These are phyloP conservation scores for Besnoitia besnoiti DNA, from an alignment of 169 alveolate species.

Conservation along the genomic window DNA sequence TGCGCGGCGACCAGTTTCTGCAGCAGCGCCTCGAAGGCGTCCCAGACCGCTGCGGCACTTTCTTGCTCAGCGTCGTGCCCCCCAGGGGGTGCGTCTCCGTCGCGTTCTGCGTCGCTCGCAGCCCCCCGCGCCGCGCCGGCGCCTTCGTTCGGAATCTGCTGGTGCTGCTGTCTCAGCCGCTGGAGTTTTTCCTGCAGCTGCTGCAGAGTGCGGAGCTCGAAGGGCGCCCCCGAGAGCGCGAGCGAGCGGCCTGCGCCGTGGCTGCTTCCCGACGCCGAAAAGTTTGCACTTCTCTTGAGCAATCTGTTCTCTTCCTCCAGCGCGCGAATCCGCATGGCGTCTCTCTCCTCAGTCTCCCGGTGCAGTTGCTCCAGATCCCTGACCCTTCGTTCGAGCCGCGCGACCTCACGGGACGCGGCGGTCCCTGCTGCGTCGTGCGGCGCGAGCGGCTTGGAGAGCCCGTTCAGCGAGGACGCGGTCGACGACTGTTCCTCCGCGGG, in stretches of 20 bases:
- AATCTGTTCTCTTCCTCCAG: conserved; percentile 18
- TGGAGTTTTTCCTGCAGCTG: conserved; percentile 21
- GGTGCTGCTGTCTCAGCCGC: conserved; percentile 3
- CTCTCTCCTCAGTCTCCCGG: not conserved
- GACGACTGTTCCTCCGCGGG: not conserved
- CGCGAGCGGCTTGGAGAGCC: not conserved
- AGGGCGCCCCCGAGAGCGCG: not conserved
- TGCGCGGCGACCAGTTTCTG: conserved; percentile 2
- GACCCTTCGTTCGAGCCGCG: not conserved
- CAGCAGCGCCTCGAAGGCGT: not conserved
- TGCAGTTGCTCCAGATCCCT: not conserved
- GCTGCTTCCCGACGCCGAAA: not conserved
- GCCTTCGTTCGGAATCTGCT: not conserved
- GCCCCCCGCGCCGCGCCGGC: not conserved
- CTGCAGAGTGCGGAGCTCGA: not conserved
- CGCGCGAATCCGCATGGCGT: conserved; percentile 7
- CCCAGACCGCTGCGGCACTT: not conserved
- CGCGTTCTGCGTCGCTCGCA: not conserved
- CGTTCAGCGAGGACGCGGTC: too few species aligned
- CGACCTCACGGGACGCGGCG: not conserved
- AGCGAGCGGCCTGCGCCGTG: not conserved
- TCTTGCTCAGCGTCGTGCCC: not conserved
- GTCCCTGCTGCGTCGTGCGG: not conserved
- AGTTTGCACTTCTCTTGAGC: not conserved
- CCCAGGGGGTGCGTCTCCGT: not conserved